These are phyloP conservation scores for Lindgomyces ingoldianus DNA, from an alignment of 495 filamentous ascomycete species.

Conservation along the genomic window DNA sequence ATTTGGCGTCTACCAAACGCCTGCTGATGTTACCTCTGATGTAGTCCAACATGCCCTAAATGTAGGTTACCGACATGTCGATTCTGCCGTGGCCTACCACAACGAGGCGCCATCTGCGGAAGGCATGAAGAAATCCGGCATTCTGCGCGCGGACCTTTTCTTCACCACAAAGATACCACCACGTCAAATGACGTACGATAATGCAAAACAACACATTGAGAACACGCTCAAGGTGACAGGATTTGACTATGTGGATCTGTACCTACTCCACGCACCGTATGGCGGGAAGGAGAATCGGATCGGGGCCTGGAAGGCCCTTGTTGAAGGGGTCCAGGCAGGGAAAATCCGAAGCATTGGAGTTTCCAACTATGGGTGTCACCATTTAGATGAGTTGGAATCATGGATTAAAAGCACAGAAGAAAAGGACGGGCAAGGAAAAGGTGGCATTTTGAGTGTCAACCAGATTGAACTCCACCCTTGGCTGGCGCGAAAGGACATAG, in stretches of 20 bases:
- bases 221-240: slow-evolving; percentile 54
- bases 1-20: slow-evolving; percentile 74
- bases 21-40: slow-evolving; percentile 57
- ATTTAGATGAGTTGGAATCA: slow-evolving; percentile 70
- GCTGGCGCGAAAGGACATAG: slow-evolving; percentile 74
- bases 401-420: slow-evolving; percentile 68
- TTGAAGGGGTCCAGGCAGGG: slow-evolving; percentile 62
- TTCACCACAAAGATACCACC: slow-evolving; percentile 71
- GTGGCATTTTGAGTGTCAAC: slow-evolving; percentile 75
- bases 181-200: slow-evolving; percentile 51
- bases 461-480: slow-evolving; percentile 93
- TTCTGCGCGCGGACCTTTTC: slow-evolving; percentile 66
- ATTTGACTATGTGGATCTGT: slow-evolving; percentile 64
- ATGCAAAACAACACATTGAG: slow-evolving; percentile 53
- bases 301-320: slow-evolving; percentile 65
- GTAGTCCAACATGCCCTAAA: slow-evolving; percentile 65
- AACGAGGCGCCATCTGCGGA: slow-evolving; percentile 68
- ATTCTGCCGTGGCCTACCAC: slow-evolving; percentile 69
- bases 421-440: slow-evolving; percentile 63
- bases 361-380: slow-evolving; percentile 68
- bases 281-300: slow-evolving; percentile 59
- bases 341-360: slow-evolving; percentile 67
- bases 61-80: slow-evolving; percentile 75
- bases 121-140: slow-evolving; percentile 58
- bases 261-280: slow-evolving; percentile 62